Evolutionary conservation across 108 stramenopile genomes (phyloP).

Genomic region (Skeletonema grethae): DNA sequence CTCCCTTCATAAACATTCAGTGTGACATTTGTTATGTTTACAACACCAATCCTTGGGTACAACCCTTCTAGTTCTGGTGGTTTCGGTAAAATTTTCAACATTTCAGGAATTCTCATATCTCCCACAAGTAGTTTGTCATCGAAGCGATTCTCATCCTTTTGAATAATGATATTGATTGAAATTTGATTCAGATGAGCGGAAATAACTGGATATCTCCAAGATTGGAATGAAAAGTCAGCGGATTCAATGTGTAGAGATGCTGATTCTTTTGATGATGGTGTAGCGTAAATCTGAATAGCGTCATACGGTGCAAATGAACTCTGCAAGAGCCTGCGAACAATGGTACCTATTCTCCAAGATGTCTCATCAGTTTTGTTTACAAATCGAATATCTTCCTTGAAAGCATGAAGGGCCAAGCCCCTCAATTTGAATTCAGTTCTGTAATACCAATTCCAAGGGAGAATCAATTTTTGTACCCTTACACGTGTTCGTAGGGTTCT

Average conservation of each 20-base stretch:
- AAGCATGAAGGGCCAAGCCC: constrained; percentile 15
- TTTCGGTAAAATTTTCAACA: constrained; percentile 29
- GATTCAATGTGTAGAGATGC: constrained; percentile 29
- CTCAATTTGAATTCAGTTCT: constrained; percentile 9
- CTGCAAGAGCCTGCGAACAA: not conserved
- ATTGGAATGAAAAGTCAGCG: constrained; percentile 21
- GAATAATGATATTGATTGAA: constrained; percentile 26
- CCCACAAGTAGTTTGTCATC: constrained; percentile 14
- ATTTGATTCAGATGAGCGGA: constrained; percentile 18
- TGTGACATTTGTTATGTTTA: constrained; percentile 38
- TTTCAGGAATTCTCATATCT: constrained; percentile 39
- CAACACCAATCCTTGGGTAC: constrained; percentile 43
- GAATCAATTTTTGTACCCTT: constrained; percentile 3
- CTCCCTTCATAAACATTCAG: constrained; percentile 23
- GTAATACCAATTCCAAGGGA: constrained; percentile 47
- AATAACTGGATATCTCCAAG: constrained; percentile 37
- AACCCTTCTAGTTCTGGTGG: constrained; percentile 38
- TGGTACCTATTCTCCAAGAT: not conserved
- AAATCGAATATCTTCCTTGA: not conserved
- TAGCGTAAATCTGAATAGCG: not conserved
- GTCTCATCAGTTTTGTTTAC: not conserved
- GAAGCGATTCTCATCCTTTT: constrained; percentile 11
- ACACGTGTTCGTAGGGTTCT: constrained; percentile 19
- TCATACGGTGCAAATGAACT: not conserved
- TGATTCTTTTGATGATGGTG: constrained; percentile 2